Base-by-base conservation (phyloP, 2,329 filamentous ascomycete genomes). In the Fusarium succisae region DNA sequence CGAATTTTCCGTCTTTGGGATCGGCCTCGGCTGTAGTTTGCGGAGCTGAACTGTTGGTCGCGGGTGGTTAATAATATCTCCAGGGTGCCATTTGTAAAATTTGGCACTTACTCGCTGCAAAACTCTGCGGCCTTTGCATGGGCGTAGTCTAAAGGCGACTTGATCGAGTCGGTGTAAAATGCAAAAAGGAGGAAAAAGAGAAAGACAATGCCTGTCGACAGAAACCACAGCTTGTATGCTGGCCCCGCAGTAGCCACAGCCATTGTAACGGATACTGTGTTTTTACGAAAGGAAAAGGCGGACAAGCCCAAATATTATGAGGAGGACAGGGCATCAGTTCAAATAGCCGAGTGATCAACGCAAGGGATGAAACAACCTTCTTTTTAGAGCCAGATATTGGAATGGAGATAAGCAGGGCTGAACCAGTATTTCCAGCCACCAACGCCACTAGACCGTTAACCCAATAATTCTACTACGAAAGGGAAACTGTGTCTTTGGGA, bases 51-150 rank as follows among this genome's bases (percentile, higher is more conserved):
- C 51, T 54, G 5, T 38, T 26, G 3, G 8, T 38, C 14, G 5
- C 9, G 8, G 17, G 2, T 17, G 35, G 20, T 54, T 9, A 54
- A 2, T 13, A 2, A 37, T 2, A 22, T 28, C 7, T 5, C 13
- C 7, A 8, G 32, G 1, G 5, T 3, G 2, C 17, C 7, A 22
- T 13, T 20, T 13, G 1, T 22, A 3, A 2, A 3, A 22, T 0
- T 38, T 26, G 3, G 24, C 8, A 54, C 51, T 54, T 6, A 54
- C 51, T 38, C 51, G 24, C 18, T 26, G 6, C 51, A 54, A 8
- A 54, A 54, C 35, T 54, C 51, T 37, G 32, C 32, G 0, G 51
- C 51, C 1, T 54, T 54, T 1, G 51, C 35, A 26, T 54, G 51
- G 7, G 35, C 51, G 8, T 54, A 54, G 14, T 54, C 51, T 5